Evolutionary conservation across 2,329 filamentous ascomycete species (phyloP), one percentile per base, ranked within the genome.

Genomic region (Alternaria ethzedia): DNA sequence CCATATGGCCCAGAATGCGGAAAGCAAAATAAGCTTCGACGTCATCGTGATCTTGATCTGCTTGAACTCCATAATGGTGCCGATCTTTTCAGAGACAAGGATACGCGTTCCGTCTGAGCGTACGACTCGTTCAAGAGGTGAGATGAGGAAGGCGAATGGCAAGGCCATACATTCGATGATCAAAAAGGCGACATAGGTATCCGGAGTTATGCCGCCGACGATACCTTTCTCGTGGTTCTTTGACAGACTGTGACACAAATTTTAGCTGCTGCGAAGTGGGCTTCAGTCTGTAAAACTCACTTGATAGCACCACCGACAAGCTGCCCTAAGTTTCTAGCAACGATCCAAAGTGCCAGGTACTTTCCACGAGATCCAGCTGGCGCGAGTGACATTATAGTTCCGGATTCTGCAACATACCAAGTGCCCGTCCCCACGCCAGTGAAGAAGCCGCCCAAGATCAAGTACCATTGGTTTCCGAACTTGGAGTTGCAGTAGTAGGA

Each of bases 401-500:
- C 83, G 1, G 82, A 82, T 62, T 85, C 83, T 0, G 83, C 83
- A 9, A 85, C 83, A 61, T 85, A 85, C 83, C 83, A 84, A 45
- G 81, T 83, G 2, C 82, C 83, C 5, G 47, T 71, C 2, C 72
- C 72, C 6, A 75, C 71, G n/a, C 73, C 73, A 11, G 70, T 74
- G 11, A 75, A 62, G 56, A 73, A 68, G 13, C 69, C 69, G 41
- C 73, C 72, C 13, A 75, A 46, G 21, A 63, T 56, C 66, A 82
- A 66, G 55, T 83, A 82, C 82, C 82, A 84, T 70, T 84, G 82
- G 45, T 78, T 84, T 5, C 83, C 83, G 61, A 82, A 84, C 66
- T 83, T 83, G 71, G 81, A 83, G 46, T 84, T 84, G 70, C 80
- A 82, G 67, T 84, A 84, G 64, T 84, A 84, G 10, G 82, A 81